Base-by-base conservation (phyloP, 164 flowering plant species). In the Kingdonia uniflora region DNA sequence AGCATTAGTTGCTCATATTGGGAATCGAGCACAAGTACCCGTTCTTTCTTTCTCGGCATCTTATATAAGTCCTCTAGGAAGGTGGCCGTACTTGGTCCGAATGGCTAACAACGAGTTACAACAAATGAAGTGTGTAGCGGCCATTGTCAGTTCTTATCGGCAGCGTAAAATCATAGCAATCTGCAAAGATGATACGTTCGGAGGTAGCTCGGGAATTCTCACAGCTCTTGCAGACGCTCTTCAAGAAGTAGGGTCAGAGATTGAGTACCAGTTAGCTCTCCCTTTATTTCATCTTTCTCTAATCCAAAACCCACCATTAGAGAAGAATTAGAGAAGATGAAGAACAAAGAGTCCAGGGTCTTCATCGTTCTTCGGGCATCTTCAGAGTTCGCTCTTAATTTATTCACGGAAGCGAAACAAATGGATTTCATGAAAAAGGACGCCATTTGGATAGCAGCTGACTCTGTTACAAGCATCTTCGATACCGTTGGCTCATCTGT, bases 11-110 rank as follows among this genome's bases (percentile, higher is more conserved):
- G 80, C 80, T 2, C 59, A 72, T 15, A 46, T 75, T 5, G 82
- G 79, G 52, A 64, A 52, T 49, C 51, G 14, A 56, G 59, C 70
- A 50, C 60, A 71, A 60, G 71, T 79, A 8, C 79, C 82, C 0
- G 54, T 75, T 5, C 40, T 81, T 20, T 77, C 84, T 2, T 69
- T 81, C 6, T 48, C 75, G 1, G 65, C 71, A 24, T 45, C 74
- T 0, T 41, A 68, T 19, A 54, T 66, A 20, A 45, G 60, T n/a
- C 71, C 73, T 0, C 65, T 67, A 10, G 10, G 19, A 15, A 48
- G 71, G 19, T 77, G 77, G 84, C 77, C 78, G 43, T 75, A 60
- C 52, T 59, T 80, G 64, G 55, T 70, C 14, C 59, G 38, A 22
- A 64, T 77, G 74, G 60, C 65, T 1, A 45, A 14, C 37, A 55